Evolutionary conservation across 2,329 filamentous ascomycete genomes (phyloP), one percentile per base, ranked within the genome.

Genomic region (Aspergillus novofumigatus): DNA sequence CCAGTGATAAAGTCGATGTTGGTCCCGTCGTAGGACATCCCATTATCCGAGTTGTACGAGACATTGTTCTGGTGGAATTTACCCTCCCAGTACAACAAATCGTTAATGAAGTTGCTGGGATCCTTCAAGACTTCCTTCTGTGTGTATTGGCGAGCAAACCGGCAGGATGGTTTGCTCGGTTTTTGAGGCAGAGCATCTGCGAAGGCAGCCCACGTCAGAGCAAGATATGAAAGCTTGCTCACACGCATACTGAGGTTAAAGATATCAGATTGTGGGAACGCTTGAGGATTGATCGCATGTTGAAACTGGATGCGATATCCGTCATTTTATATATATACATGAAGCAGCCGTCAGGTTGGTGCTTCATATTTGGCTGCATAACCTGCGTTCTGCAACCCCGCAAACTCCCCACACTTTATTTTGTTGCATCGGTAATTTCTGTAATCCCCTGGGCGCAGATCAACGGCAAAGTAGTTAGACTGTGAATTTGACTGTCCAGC

Each of bases 1-100:
- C 4, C 75, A 68, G 75, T 76, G 26, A 32, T 51, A 41, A 28
- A 75, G 56, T 78, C 69, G 29, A 64, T 61, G 17, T 62, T 59
- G 28, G 60, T 64, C 17, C 62, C 62, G 32, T 64, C 62, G 29
- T 77, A 77, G 4, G 72, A 70, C 71, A 78, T 76, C 51, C 75
- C 77, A 56, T 78, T 79, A 17, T 62, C 64, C 2, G 65, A 58
- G 55, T 78, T 78, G 61, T 77, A 78, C 9, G 70, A 67, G 3
- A 78, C 67, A 23, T 74, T 69, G 51, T 77, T 71, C 51, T 75
- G 72, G 52, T 78, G 76, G 35, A 78, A 78, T 25, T 75, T 70
- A n/a, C 74, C 76, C 58, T 79, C 77, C 75, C 76, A 78, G 59
- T 73, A 77, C 14, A 78, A 57, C 17, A 78, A 58, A 51, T 77